Evolutionary conservation across 768 basidiomycete genomes (phyloP).

Genomic region (Kockovaella imperatae): DNA sequence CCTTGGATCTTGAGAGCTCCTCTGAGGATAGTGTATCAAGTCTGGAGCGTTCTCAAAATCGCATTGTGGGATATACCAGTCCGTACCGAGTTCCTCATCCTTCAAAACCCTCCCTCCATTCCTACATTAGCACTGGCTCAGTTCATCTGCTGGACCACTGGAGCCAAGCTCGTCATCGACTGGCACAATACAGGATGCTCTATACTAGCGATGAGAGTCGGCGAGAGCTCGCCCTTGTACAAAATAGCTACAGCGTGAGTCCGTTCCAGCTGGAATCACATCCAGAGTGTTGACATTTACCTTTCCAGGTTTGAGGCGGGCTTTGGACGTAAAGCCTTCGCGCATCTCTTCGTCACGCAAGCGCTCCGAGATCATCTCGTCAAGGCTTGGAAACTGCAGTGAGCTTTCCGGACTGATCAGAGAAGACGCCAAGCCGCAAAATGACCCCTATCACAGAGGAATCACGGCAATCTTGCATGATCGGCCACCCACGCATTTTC

Average conservation of each 20-base stretch:
- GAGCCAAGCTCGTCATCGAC: constrained; percentile 86
- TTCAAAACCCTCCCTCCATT: constrained; percentile 97
- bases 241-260: constrained; percentile 64
- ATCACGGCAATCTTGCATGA: constrained; percentile 74
- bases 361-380: constrained; percentile 71
- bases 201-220: constrained; percentile 77
- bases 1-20: constrained; percentile 59
- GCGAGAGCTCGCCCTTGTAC: constrained; percentile 61
- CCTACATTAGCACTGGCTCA: constrained; percentile 84
- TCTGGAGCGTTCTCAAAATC: constrained; percentile 55
- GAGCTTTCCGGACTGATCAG: constrained; percentile 41
- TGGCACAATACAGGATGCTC: constrained; percentile 98
- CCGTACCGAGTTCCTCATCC: constrained; percentile 61
- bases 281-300: neutral
- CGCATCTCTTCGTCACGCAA: constrained; percentile 85
- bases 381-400: constrained; percentile 70
- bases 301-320: constrained; percentile 64
- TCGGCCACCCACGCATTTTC: constrained; percentile 79
- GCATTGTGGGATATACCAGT: constrained; percentile 61
- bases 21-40: constrained; percentile 68
- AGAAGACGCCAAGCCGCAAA: neutral
- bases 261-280: neutral
- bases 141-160: constrained; percentile 58
- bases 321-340: constrained; percentile 74
- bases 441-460: constrained; percentile 52